Conservation (phyloP, 1,139 yeast species). For the Blastobotrys niveus region DNA sequence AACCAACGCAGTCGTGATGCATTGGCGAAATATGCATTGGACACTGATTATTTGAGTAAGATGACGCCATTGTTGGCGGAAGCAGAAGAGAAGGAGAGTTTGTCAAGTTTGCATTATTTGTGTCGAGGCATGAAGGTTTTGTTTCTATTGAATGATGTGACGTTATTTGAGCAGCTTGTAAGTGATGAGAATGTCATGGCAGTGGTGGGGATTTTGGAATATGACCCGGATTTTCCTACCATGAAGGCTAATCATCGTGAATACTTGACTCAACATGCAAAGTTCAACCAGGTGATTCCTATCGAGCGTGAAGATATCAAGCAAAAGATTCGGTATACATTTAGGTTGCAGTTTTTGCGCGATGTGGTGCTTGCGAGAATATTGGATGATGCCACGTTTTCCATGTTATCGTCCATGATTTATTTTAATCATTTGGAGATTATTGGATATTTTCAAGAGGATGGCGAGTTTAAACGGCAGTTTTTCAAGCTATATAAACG, state of each 20-base stretch:
- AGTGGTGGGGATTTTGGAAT: constrained; percentile 78
- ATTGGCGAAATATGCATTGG: constrained; percentile 29
- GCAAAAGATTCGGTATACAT: constrained; percentile 62
- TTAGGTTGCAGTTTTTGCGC: constrained; percentile 69
- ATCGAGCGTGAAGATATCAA: constrained; percentile 47
- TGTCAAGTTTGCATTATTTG: constrained; percentile 53
- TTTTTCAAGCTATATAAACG: constrained; percentile 57
- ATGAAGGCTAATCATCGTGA: constrained; percentile 75
- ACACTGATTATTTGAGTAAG: constrained; percentile 45
- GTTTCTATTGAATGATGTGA: constrained; percentile 63
- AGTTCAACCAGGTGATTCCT: constrained; percentile 69
- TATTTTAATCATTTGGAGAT: constrained; percentile 66
- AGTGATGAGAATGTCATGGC: constrained; percentile 58
- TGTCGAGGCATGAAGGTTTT: constrained; percentile 66
- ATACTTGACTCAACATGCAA: constrained; percentile 51
- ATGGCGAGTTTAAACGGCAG: constrained; percentile 43
- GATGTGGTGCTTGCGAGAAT: constrained; percentile 80
- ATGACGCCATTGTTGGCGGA: constrained; percentile 49
- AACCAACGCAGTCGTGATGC: constrained; percentile 33
- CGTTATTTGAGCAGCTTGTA: constrained; percentile 60
- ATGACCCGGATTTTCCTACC: constrained; percentile 74
- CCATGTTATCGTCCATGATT: constrained; percentile 58
- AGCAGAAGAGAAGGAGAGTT: constrained; percentile 49
- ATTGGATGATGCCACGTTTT: constrained; percentile 73
- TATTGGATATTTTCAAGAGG: constrained; percentile 57